These are phyloP conservation scores for Cytospora leucostoma DNA, from an alignment of 2,329 filamentous ascomycete species.

Conservation along the genomic window DNA sequence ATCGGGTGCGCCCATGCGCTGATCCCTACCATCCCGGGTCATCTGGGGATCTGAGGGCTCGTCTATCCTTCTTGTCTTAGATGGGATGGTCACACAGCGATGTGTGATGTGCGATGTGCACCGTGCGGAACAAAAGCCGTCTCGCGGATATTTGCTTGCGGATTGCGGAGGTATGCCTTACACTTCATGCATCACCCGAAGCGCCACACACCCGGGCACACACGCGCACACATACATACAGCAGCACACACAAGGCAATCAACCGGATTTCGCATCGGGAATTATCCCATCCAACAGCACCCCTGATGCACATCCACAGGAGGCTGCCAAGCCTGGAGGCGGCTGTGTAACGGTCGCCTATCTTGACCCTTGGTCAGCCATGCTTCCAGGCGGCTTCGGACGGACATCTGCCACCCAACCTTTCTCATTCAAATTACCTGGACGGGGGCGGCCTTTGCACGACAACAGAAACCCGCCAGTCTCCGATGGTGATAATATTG, in stretches of 20 bases:
- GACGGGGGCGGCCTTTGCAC: conserved; percentile 1
- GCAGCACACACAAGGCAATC: not conserved
- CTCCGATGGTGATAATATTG: not conserved
- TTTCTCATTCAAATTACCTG: conserved; percentile 2
- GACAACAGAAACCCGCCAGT: not conserved
- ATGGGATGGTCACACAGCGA: conserved; percentile 10
- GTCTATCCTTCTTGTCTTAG: conserved; percentile 7
- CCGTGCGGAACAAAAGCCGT: not conserved
- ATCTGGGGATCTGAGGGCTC: conserved; percentile 6
- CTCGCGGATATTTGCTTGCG: conserved; percentile 17
- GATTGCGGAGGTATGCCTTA: conserved; percentile 7
- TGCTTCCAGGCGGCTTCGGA: conserved; percentile 3
- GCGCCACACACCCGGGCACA: not conserved
- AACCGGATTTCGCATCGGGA: conserved; percentile 19
- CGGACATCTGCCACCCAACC: not conserved
- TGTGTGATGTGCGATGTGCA: conserved; percentile 3
- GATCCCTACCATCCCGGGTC: conserved; percentile 13
- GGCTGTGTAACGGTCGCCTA: conserved; percentile 13
- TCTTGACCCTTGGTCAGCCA: not conserved
- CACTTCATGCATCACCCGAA: not conserved
- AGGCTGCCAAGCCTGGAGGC: conserved; percentile 10
- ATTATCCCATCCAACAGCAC: conserved; percentile 1
- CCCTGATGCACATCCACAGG: not conserved
- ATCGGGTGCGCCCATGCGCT: conserved; percentile 21
- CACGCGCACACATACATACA: not conserved